Evolutionary conservation across 345 rosid genomes (phyloP), one percentile per base, ranked within the genome.

Genomic region (Eucalyptus regnans): DNA sequence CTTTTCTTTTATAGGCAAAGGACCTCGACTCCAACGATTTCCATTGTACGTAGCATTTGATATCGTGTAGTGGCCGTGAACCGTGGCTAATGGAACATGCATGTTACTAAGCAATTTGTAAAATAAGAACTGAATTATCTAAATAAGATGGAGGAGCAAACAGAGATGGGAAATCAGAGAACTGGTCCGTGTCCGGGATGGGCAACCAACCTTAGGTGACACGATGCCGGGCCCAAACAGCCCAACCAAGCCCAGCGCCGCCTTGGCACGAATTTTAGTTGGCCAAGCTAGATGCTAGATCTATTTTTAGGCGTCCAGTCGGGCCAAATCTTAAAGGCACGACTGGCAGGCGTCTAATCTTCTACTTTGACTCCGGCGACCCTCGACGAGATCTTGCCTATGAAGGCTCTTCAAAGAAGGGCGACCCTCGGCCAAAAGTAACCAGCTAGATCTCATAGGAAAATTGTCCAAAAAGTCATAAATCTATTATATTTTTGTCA

Each of bases 401-500:
- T 2, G 27, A 8, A 54, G 11, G 23, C 62, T 22, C 62, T 54
- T 54, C 22, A 9, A 0, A 22, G 25, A 8, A 12, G 6, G 27
- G 62, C 1, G 5, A 23, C 62, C 29, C 62, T 56, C 29, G 29
- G 62, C 62, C 4, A 56, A 56, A 56, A 56, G 6, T 2, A 56
- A 56, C 3, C 0, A 25, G 62, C 2, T 27, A 27, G 1, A 60
- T 27, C 3, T 60, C 1, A 25, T 0, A 0, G 2, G 0, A 52
- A 52, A 52, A 52, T 18, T 18, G 2, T 52, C 9, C 1, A 18
- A 52, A 52, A 1, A 3, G 0, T 18, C 9, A 0, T 17, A 52
- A 18, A 52, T 8, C 0, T 51, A 18, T 51, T 17, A 0, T 0
- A 51, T 1, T 51, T 51, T 52, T 52, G 0, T 1, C 0, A 17